Evolutionary conservation across 169 alveolate species (phyloP), one percentile per base, ranked within the genome.

Genomic region (Plasmodium falciparum): DNA sequence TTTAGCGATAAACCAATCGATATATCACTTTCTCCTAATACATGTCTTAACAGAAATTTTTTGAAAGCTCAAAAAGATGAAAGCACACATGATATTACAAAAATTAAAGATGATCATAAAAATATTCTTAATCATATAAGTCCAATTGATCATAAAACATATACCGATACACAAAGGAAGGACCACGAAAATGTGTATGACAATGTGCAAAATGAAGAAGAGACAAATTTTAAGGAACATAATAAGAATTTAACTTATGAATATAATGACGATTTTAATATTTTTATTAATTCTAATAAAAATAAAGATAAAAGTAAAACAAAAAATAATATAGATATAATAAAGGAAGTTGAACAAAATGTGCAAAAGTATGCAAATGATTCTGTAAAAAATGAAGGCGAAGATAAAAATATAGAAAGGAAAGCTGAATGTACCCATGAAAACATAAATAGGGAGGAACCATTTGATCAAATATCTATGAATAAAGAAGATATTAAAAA

Each of bases 231-330:
- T 8, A 76, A 50, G 11, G 89, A 65, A 26, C 66, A 65, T 22
- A 59, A 45, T 24, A 33, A 33, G 3, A 33, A 33, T 33, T 33
- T 33, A 33, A 65, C 66, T 4, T 76, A 76, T 49, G 89, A 76
- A 29, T 80, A 80, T 73, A 73, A 69, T 56, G 83, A 80, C 49
- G 90, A 70, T 62, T 80, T 80, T 58, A 56, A 70, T 15, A 80
- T 80, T 61, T 80, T 80, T 56, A 39, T 80, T 9, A 80, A 80
- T 15, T 39, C 80, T 15, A 67, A 69, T 39, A 80, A 56, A 58
- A 66, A 47, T 22, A 66, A 61, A 43, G 39, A 15, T 29, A 50
- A 39, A 8, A 65, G 29, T 15, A 59, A 52, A 66, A 22, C 17
- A 65, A 78, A 78, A 3, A 63, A 62, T 75, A 13, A 67, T 5